Evolutionary conservation across 805 yeast genomes (phyloP), one percentile per base, ranked within the genome.

Genomic region (Wickerhamiella australiensis): DNA sequence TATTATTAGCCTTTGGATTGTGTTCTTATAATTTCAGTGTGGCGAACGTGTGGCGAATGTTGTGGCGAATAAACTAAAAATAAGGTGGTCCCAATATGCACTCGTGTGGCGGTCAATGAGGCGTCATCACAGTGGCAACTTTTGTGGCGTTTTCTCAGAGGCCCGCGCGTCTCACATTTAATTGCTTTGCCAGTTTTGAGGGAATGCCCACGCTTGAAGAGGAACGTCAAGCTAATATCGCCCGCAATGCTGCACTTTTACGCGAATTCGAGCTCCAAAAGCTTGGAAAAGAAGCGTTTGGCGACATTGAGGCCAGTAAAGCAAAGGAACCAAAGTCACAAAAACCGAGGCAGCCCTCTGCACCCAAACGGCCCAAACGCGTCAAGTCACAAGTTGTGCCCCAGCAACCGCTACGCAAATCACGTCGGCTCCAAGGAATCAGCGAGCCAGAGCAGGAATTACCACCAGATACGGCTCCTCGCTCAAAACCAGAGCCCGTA

Each of bases 381-480:
- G 48, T 42, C 26, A 53, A 46, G 59, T 61, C 36, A 59, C 61
- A 8, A 17, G 15, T 42, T 18, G 23, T 11, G 21, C 20, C 41
- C 12, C 61, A 63, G 23, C 65, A 63, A 11, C 94, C 95, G 0
- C 70, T 79, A 1, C 71, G 96, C 61, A 73, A 87, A 53, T 86
- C 96, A 0, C 71, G 86, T 46, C 70, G 96, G 55, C 59, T 88
- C 21, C 85, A 85, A 3, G 95, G 95, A 1, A 73, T 78, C 40
- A 70, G 68, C 26, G 69, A 66, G 50, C 52, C 65, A 17, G 70
- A 65, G 5, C 55, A 42, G 13, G 31, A 26, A 46, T 59, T 11
- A 15, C 7, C 42, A 8, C 17, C 31, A 3, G 27, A 21, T n/a
- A 17, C n/a, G 13, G 5, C 59, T 27, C 26, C 17, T 8, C 7